phyloP scores from a whole-genome alignment of 176 grass and related monocot species.

The Carex kokanica region DNA sequence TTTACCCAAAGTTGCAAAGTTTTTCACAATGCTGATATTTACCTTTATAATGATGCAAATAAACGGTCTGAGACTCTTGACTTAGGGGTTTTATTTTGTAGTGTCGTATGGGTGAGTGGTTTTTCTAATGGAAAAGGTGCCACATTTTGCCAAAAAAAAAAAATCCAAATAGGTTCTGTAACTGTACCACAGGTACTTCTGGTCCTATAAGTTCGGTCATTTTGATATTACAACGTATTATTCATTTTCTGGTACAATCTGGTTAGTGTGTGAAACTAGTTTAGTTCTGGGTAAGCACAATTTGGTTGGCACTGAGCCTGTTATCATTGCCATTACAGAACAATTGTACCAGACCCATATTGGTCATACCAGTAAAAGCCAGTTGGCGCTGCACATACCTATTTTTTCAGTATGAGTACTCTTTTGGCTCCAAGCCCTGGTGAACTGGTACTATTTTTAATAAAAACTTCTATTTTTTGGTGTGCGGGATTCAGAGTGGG shows the following conservation, averaged over 20 bases:
- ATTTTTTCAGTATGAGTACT: neutral
- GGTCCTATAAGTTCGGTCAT: neutral
- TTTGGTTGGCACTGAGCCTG: neutral
- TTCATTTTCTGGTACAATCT: neutral
- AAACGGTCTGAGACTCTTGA: no score
- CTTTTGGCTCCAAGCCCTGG: neutral
- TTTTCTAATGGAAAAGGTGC: neutral
- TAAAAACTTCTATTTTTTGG: neutral
- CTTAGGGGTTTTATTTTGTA: no score
- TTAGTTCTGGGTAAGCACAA: neutral
- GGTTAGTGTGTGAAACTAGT: neutral
- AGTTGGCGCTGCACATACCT: neutral
- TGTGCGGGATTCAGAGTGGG: conserved; percentile 53
- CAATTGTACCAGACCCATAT: neutral
- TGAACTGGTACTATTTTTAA: neutral
- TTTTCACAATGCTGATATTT: neutral
- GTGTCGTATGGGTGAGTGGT: no score
- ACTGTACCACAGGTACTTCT: neutral
- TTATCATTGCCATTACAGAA: neutral
- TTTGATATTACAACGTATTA: neutral
- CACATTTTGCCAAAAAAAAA: neutral
- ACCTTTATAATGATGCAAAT: neutral
- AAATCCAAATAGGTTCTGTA: neutral
- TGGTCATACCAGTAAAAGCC: neutral
- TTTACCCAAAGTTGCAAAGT: neutral